Evolutionary conservation across 345 rosid genomes (phyloP).

Genomic region (Lepidium sativum): DNA sequence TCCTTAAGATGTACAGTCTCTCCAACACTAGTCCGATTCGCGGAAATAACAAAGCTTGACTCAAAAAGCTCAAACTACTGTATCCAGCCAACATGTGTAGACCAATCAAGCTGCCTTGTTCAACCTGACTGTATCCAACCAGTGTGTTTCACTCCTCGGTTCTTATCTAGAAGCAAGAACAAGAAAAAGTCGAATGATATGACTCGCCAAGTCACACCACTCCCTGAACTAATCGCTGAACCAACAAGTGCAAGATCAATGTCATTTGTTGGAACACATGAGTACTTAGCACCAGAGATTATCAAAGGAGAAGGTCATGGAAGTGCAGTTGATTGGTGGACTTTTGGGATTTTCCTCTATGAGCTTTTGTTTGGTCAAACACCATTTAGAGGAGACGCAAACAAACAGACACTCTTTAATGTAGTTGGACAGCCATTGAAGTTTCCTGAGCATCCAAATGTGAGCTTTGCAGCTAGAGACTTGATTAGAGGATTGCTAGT

Average conservation of each 20-base stretch:
- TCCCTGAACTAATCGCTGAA: slow-evolving; percentile 81
- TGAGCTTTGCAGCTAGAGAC: slow-evolving; percentile 72
- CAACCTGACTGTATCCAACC: slow-evolving; percentile 58
- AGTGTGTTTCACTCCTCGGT: slow-evolving; percentile 47
- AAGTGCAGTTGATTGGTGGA: slow-evolving; percentile 95
- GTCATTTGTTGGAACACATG: slow-evolving; percentile 90
- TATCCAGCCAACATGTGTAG: slow-evolving; percentile 49
- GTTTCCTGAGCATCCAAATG: slow-evolving; percentile 66
- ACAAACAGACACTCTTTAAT: slow-evolving; percentile 44
- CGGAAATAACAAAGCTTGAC: slow-evolving; percentile 30
- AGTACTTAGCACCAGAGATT: slow-evolving; percentile 84
- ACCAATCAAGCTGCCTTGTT: slow-evolving; percentile 38
- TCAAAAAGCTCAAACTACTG: slow-evolving; percentile 39
- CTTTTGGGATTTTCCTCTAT: slow-evolving; percentile 70
- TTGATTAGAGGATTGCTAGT: slow-evolving; percentile 70
- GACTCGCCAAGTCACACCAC: slow-evolving; percentile 41
- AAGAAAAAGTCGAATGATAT: slow-evolving; percentile 24
- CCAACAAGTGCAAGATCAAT: slow-evolving; percentile 75
- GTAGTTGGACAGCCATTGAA: slow-evolving; percentile 66
- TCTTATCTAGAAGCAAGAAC: slow-evolving; percentile 39
- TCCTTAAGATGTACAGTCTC: slow-evolving; percentile 58
- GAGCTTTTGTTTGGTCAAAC: slow-evolving; percentile 82
- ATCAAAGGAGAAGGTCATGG: slow-evolving; percentile 88
- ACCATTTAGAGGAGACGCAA: slow-evolving; percentile 67
- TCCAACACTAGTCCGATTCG: slow-evolving; percentile 51